A percentile compares a stretch with the other conserved stretches of the same genome.
These are phyloP conservation scores for Aspergillus funiculosus DNA, from an alignment of 495 filamentous ascomycete genomes.

Conservation along the genomic window DNA sequence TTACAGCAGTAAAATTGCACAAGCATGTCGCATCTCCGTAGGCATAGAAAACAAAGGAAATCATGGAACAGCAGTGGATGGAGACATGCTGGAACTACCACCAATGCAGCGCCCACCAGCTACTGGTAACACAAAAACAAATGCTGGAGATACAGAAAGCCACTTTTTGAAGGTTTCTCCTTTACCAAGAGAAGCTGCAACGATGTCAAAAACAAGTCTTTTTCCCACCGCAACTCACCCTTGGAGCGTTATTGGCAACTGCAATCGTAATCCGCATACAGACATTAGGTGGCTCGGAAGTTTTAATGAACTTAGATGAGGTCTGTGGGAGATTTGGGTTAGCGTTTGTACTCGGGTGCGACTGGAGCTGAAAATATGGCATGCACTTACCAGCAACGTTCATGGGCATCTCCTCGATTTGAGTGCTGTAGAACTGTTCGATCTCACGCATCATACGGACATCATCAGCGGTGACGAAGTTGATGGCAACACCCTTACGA, in stretches of 20 bases:
- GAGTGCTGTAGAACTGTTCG: constrained; percentile 62
- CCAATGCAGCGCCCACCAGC: constrained; percentile 9
- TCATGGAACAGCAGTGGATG: constrained; percentile 24
- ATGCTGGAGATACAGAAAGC: constrained; percentile 43
- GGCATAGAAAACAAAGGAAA: constrained; percentile 39
- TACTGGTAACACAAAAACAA: constrained; percentile 28
- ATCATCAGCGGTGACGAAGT: constrained; percentile 99
- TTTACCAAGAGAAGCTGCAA: constrained; percentile 28
- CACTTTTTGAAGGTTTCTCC: constrained; percentile 38
- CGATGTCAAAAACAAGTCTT: constrained; percentile 25
- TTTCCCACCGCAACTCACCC: constrained; percentile 33
- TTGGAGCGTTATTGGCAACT: constrained; percentile 31
- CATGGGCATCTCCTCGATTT: constrained; percentile 61
- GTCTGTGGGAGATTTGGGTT: constrained; percentile 27
- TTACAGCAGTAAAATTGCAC: constrained; percentile 39
- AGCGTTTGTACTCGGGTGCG: constrained; percentile 1
- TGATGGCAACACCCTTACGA: constrained; percentile 99
- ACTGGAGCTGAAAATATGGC: neutral
- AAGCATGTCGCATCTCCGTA: constrained; percentile 43
- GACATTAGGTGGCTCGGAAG: constrained; percentile 28
- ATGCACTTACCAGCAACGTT: constrained; percentile 47
- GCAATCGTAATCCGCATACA: constrained; percentile 43
- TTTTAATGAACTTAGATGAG: constrained; percentile 47
- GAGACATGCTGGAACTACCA: constrained; percentile 8
- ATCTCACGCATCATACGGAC: constrained; percentile 99